Evolutionary conservation across 495 filamentous ascomycete species (phyloP).

Genomic region (Penicillium ochrochloron): DNA sequence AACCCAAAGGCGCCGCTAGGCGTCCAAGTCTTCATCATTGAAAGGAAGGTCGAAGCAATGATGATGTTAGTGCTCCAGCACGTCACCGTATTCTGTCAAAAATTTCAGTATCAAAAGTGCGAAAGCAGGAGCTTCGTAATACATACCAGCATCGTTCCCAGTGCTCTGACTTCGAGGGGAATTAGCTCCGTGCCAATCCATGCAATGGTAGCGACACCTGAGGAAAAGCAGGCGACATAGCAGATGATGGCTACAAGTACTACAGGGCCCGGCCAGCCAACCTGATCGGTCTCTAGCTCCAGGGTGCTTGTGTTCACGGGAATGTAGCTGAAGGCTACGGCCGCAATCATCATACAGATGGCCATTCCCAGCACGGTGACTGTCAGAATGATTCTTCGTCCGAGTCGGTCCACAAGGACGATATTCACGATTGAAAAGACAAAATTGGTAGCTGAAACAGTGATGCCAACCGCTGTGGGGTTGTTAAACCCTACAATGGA

Average conservation of each 20-base stretch:
- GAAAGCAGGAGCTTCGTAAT: background rate
- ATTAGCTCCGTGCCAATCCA: constrained; percentile 55
- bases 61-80: constrained; percentile 58
- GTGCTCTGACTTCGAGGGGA: constrained; percentile 54
- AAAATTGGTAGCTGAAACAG: constrained; percentile 59
- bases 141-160: constrained; percentile 52
- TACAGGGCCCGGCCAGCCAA: constrained; percentile 44
- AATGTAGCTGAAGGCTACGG: constrained; percentile 55
- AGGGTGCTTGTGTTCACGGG: constrained; percentile 48
- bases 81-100: constrained; percentile 44
- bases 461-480: constrained; percentile 52
- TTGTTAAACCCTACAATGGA: constrained; percentile 56
- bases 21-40: constrained; percentile 53
- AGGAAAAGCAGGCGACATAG: constrained; percentile 52
- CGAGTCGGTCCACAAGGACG: constrained; percentile 51
- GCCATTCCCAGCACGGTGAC: constrained; percentile 50
- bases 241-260: constrained; percentile 49
- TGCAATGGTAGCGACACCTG: constrained; percentile 50
- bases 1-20: constrained; percentile 56
- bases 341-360: constrained; percentile 45
- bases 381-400: constrained; percentile 51
- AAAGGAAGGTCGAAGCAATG: constrained; percentile 55
- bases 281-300: constrained; percentile 26
- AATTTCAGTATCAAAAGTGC: background rate
- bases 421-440: constrained; percentile 55